Base-by-base conservation (phyloP, 345 rosid genomes). In the Microcos paniculata region DNA sequence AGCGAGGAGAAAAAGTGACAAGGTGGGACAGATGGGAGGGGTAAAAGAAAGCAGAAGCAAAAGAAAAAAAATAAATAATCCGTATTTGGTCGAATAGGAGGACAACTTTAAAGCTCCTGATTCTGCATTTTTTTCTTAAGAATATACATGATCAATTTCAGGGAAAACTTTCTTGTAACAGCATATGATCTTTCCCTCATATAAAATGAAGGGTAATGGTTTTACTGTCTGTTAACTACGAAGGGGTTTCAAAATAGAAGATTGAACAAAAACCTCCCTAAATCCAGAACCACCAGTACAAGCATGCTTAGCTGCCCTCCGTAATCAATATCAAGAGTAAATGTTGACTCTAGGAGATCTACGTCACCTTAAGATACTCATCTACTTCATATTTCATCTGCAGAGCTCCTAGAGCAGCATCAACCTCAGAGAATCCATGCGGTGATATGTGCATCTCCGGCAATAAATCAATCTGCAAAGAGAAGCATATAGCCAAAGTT, bases 371-470 rank as follows among this genome's bases (percentile, higher is more conserved):
- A 26, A 85, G 85, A 80, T 85, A 85, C 70, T 85, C 84, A 64
- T 85, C 87, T 43, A 85, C 82, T 57, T 80, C 84, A 72, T 73
- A 68, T 69, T 85, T 85, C 84, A 85, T 82, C 61, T 82, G 85
- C 74, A 72, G 78, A 19, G 76, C 63, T 78, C 46, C 76, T 1
- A 85, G 72, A 64, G 84, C 83, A 2, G 85, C 71, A 76, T 85
- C 87, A 75, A 85, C 85, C 59, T 21, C 59, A 21, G 13, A 53
- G 28, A 21, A 55, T 21, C n/a, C 13, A 21, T 8, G 28, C 10
- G 28, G 28, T 55, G 14, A 13, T 55, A 55, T 21, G 28, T 8
- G 59, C 11, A 55, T 19, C 8, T 55, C 28, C 4, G 13, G 28
- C 59, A 55, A 55, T 21, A 55, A 55, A 21, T 21, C 28, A 21